Evolutionary conservation across 179 eudicot genomes (phyloP), one percentile per base, ranked within the genome.

Genomic region (Spinacia oleracea): DNA sequence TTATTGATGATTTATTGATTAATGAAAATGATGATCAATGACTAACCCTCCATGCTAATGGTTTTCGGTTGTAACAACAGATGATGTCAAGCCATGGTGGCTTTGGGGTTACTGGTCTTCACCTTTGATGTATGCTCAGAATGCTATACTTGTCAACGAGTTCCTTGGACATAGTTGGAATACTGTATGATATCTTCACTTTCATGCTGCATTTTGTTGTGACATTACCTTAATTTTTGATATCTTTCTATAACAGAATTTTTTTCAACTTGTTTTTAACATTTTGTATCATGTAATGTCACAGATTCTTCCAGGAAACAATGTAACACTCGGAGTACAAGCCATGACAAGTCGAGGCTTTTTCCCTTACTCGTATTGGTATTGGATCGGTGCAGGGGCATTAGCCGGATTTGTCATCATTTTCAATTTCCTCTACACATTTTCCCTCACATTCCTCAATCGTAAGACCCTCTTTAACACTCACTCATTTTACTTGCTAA

Each of bases 51-150:
- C 46, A 15, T 74, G 66, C 73, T 74, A 35, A 55, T 42, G 31
- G 12, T 43, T 77, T 45, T 65, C 35, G 45, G 29, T 56, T 76
- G 48, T 59, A 73, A 81, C 65, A 73, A 81, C 82, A 89, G 92
- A 79, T 2, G 45, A 84, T 69, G 79, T 90, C 59, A 86, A 86
- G 86, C 48, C 72, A 40, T 89, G 94, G 92, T 90, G 90, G 94
- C 58, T 82, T 48, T 90, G 94, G 94, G 94, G 89, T 45, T 90
- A 87, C 78, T 90, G 88, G 88, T 27, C 67, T 51, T 90, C 94
- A 38, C 94, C 94, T 5, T 27, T 90, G 86, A 89, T 87, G 90
- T 90, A 90, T 74, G 91, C 86, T 65, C 82, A 84, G 56, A 87
- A 88, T 72, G 94, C 89, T 3, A 29, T 90, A 2, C 78, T 82